Evolutionary conservation across 768 basidiomycete genomes (phyloP).

Genomic region (Serendipita indica): DNA sequence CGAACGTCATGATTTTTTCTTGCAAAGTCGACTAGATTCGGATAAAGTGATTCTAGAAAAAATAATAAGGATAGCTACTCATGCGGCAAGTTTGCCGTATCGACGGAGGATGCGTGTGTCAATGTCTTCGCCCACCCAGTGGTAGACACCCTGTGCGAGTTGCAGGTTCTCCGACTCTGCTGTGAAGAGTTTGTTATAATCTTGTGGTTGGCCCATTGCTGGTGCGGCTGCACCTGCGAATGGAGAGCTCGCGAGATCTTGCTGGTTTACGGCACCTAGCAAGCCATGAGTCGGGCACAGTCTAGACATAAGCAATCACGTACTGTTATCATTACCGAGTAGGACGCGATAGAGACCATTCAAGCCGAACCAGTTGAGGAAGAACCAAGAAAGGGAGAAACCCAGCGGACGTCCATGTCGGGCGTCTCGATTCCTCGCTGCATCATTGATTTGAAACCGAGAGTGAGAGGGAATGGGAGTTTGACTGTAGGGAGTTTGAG

Average conservation of each 20-base stretch:
- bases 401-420: slow-evolving; percentile 98
- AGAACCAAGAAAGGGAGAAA: slow-evolving; percentile 97
- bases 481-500: slow-evolving; percentile 45
- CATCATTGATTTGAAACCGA: slow-evolving; percentile 96
- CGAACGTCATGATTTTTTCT: no score
- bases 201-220: slow-evolving; percentile 50
- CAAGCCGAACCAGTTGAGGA: slow-evolving; percentile 95
- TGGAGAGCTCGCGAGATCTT: slow-evolving; percentile 53
- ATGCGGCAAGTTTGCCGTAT: slow-evolving; percentile 46
- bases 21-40: no score
- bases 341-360: slow-evolving; percentile 92
- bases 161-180: slow-evolving; percentile 86
- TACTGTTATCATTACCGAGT: slow-evolving; percentile 80
- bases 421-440: slow-evolving; percentile 90
- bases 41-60: no score
- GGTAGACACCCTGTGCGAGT: slow-evolving; percentile 73
- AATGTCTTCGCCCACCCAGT: slow-evolving; percentile 68
- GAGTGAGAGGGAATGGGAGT: slow-evolving; percentile 88
- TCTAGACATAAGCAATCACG: slow-evolving; percentile 20
- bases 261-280: slow-evolving; percentile 64
- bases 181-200: slow-evolving; percentile 80
- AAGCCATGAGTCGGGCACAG: slow-evolving; percentile 11
- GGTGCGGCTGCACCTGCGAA: slow-evolving; percentile 40
- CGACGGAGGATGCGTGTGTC: slow-evolving; percentile 63
- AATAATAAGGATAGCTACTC: slow-evolving; percentile 7